These are phyloP conservation scores for Mercurialis annua DNA, from an alignment of 345 rosid genomes.

Conservation along the genomic window DNA sequence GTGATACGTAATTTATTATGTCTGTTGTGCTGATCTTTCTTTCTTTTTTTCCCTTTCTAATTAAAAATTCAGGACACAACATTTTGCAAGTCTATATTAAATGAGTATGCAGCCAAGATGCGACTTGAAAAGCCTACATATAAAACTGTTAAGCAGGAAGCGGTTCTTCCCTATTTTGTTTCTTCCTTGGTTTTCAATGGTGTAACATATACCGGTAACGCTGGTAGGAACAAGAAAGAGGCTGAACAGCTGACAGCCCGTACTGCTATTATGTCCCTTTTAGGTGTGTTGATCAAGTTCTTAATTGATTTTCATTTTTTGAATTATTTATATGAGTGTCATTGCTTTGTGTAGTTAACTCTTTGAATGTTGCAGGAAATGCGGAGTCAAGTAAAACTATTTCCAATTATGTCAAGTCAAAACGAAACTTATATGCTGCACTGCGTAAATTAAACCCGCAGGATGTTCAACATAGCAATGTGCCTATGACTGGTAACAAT, in stretches of 20 bases:
- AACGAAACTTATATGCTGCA: slow-evolving; percentile 29
- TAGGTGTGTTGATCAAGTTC: slow-evolving; percentile 18
- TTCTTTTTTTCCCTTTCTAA: neutral
- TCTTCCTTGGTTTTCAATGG: slow-evolving; percentile 36
- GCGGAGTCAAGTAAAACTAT: slow-evolving; percentile 18
- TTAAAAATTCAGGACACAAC: slow-evolving; percentile 22
- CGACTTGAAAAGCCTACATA: slow-evolving; percentile 31
- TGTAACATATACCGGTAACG: slow-evolving; percentile 26
- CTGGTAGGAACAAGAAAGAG: slow-evolving; percentile 41
- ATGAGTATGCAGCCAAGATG: slow-evolving; percentile 45
- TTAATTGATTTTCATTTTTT: neutral
- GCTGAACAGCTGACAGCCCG: slow-evolving; percentile 56
- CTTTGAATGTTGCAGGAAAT: slow-evolving; percentile 22
- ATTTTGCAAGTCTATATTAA: slow-evolving; percentile 45
- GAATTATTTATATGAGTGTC: neutral
- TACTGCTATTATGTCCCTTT: slow-evolving; percentile 33
- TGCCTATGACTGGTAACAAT: neutral
- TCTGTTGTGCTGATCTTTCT: neutral
- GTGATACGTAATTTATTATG: neutral
- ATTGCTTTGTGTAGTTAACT: neutral
- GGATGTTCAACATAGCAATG: neutral
- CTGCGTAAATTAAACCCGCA: slow-evolving; percentile 17
- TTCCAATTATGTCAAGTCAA: slow-evolving; percentile 35
- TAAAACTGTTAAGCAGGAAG: slow-evolving; percentile 20
- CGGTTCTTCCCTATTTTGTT: slow-evolving; percentile 25